phyloP scores from a whole-genome alignment of 2,329 filamentous ascomycete genomes.

The Curvularia verruculosa region DNA sequence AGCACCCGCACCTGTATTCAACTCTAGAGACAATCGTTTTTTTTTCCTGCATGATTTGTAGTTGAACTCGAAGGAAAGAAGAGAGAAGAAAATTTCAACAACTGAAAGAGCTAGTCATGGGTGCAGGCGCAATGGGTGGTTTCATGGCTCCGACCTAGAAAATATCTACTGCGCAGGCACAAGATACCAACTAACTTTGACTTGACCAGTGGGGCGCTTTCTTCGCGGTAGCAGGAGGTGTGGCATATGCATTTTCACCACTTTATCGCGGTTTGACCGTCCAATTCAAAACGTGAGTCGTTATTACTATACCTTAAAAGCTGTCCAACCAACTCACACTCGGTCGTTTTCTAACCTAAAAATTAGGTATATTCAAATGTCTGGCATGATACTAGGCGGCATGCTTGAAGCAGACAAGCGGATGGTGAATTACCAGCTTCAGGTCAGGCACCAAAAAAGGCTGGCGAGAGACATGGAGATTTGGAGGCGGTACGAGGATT shows the following conservation, averaged over 20 bases:
- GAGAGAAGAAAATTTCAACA: neutral
- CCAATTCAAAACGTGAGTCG: slow-evolving; percentile 44
- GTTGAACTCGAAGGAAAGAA: neutral
- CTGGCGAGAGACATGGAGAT: slow-evolving; percentile 68
- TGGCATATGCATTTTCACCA: slow-evolving; percentile 70
- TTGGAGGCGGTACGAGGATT: slow-evolving; percentile 71
- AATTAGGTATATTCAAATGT: slow-evolving; percentile 78
- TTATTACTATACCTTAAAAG: neutral
- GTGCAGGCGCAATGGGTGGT: neutral
- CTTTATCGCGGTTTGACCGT: slow-evolving; percentile 66
- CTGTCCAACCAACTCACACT: too few species aligned
- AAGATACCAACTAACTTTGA: neutral
- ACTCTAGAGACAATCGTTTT: neutral
- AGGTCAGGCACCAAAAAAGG: slow-evolving; percentile 68
- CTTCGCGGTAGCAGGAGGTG: slow-evolving; percentile 65
- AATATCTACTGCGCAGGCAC: neutral
- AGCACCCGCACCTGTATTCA: neutral
- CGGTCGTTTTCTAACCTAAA: slow-evolving; percentile 1
- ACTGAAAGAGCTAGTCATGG: neutral
- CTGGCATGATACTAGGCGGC: slow-evolving; percentile 79
- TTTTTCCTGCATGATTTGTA: neutral
- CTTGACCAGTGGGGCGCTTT: slow-evolving; percentile 68
- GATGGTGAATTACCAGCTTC: slow-evolving; percentile 70
- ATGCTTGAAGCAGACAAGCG: slow-evolving; percentile 77
- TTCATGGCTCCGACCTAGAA: neutral